Evolutionary conservation across 2,329 filamentous ascomycete genomes (phyloP).

Genomic region (Colletotrichum abscissum): DNA sequence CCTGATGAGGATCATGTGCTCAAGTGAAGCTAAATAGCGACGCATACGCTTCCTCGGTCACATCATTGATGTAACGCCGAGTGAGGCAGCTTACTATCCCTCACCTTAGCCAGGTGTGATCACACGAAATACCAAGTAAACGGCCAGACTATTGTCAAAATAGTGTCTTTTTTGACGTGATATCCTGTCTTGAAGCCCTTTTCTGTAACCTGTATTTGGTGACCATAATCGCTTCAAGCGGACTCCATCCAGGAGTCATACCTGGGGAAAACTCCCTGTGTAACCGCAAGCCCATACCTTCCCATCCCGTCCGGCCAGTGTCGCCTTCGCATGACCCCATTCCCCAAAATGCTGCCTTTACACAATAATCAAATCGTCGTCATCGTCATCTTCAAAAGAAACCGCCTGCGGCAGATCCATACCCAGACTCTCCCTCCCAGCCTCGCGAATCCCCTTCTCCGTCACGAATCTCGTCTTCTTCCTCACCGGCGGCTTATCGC

Average conservation of each 20-base stretch:
- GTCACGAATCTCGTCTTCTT: constrained; percentile 87
- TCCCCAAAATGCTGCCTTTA: constrained; percentile 11
- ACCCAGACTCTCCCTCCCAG: constrained; percentile 79
- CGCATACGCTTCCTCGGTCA: neutral
- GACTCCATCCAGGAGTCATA: constrained; percentile 21
- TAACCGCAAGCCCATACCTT: constrained; percentile 1
- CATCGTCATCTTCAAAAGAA: constrained; percentile 53
- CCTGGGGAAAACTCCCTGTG: neutral
- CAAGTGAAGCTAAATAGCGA: neutral
- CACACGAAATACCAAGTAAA: neutral
- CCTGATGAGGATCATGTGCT: neutral
- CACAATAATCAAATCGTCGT: constrained; percentile 61
- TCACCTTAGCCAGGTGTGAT: neutral
- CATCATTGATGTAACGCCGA: neutral
- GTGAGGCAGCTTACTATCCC: neutral
- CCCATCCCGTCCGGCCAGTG: neutral
- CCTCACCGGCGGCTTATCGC: constrained; percentile 60
- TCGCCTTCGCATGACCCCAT: neutral
- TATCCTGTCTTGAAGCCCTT: neutral
- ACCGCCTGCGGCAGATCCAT: constrained; percentile 50
- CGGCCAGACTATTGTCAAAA: neutral
- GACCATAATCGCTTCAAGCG: constrained; percentile 6
- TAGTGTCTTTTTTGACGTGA: neutral
- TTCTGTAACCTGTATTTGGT: constrained; percentile 3
- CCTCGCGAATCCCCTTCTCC: constrained; percentile 80